Percentiles rank a stretch among this genome's conserved stretches.
These are phyloP conservation scores for Cornus controversa DNA, from an alignment of 148 eudicot species.

Conservation along the genomic window DNA sequence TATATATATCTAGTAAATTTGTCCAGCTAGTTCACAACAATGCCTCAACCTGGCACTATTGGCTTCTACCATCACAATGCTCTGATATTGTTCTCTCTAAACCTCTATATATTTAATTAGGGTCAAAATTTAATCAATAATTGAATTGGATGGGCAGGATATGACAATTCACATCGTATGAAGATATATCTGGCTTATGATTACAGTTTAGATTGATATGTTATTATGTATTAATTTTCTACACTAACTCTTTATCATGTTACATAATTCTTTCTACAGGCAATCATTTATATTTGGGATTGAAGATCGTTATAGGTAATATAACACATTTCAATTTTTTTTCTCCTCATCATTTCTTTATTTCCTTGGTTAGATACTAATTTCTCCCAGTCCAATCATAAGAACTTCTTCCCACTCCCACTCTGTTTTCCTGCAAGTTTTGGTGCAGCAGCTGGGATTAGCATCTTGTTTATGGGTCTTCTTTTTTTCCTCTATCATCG, in stretches of 20 bases:
- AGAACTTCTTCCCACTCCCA: not conserved
- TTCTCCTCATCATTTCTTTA: not conserved
- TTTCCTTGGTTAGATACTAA: not conserved
- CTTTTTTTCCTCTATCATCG: constrained; percentile 4
- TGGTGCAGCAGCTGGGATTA: constrained; percentile 2
- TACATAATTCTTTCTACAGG: constrained; percentile 3
- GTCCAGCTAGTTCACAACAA: too few relatives aligned
- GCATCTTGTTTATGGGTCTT: constrained; percentile 1
- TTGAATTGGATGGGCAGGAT: too few relatives aligned
- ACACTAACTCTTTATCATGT: not conserved
- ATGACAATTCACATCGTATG: too few relatives aligned
- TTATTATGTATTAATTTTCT: not conserved
- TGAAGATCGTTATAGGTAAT: constrained; percentile 24
- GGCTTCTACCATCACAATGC: too few relatives aligned
- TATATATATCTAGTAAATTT: too few relatives aligned
- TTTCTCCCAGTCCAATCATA: not conserved
- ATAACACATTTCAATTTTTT: not conserved
- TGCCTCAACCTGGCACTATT: too few relatives aligned
- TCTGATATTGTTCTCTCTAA: too few relatives aligned
- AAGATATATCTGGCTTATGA: too few relatives aligned
- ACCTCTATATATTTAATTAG: too few relatives aligned
- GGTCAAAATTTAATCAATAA: too few relatives aligned
- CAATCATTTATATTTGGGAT: not conserved
- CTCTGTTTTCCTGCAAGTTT: constrained; percentile 13
- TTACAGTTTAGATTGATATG: not conserved